A percentile compares a stretch with the other conserved stretches of the same genome.
These are phyloP conservation scores for Lotmaria passim DNA, from an alignment of 208 protist genomes.

Conservation along the genomic window DNA sequence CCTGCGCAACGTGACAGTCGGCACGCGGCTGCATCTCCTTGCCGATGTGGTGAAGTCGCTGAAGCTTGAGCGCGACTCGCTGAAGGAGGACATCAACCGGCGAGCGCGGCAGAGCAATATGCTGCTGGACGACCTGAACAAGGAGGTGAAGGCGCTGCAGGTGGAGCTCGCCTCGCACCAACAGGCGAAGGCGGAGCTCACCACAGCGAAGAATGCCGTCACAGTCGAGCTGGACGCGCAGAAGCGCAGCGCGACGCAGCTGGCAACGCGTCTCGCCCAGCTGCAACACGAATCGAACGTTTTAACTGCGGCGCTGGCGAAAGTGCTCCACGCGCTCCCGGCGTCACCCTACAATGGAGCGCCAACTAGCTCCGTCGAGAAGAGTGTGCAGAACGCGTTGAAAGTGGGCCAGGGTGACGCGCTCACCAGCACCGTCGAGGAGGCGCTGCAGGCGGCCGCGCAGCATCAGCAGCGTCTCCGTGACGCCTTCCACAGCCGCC, in stretches of 20 bases:
- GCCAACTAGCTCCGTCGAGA: slow-evolving; percentile 24
- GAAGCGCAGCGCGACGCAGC: slow-evolving; percentile 17
- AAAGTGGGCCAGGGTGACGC: slow-evolving; percentile 44
- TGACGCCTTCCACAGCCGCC: slow-evolving; percentile 76
- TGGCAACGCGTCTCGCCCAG: slow-evolving; percentile 22
- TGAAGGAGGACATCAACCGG: slow-evolving; percentile 52
- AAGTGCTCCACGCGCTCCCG: slow-evolving; percentile 11
- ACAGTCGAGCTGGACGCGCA: slow-evolving; percentile 22
- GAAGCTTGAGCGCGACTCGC: slow-evolving; percentile 39
- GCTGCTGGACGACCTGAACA: slow-evolving; percentile 33
- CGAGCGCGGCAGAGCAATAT: slow-evolving; percentile 41
- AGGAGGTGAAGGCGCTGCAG: slow-evolving; percentile 28
- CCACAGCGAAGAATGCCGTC: background rate
- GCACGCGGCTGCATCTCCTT: slow-evolving; percentile 44
- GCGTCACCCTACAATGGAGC: background rate
- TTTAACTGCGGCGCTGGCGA: slow-evolving; percentile 29
- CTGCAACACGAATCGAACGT: slow-evolving; percentile 46
- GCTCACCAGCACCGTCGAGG: slow-evolving; percentile 36
- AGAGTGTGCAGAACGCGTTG: slow-evolving; percentile 54
- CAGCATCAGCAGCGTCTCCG: slow-evolving; percentile 24
- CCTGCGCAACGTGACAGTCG: slow-evolving; percentile 33
- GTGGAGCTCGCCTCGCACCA: slow-evolving; percentile 11
- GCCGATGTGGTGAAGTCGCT: slow-evolving; percentile 42
- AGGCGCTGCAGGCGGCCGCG: slow-evolving; percentile 35
- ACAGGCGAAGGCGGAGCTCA: slow-evolving; percentile 4